Base-by-base conservation (phyloP, 495 filamentous ascomycete genomes). In the Hyaloscypha hepaticicola region DNA sequence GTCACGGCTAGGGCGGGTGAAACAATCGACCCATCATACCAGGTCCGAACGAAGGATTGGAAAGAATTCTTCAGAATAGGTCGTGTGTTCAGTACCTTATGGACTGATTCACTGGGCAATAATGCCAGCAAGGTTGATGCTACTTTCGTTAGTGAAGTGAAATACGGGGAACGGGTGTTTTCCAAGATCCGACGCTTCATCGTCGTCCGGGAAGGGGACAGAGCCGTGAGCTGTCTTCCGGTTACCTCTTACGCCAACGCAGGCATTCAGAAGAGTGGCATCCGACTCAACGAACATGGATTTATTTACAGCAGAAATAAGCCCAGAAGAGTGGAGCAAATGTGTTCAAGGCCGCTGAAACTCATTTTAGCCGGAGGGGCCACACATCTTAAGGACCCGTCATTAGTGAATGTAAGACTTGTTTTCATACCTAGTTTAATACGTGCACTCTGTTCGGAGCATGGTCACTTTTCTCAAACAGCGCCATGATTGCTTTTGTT, bases 171-270 rank as follows among this genome's bases (percentile, higher is more conserved):
- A 31, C 45, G 57, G 21, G 69, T 64, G 3, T 59, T 68, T 33
- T 56, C 66, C 24, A 66, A 66, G 33, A 66, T 71, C n/a, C 58
- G 69, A 55, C 51, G 69, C 7, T 71, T 71, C 50, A 59, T 71
- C 29, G 63, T 71, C 27, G 69, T 71, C 21, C 38, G 63, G 5
- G 48, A 64, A 28, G 58, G 59, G 4, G 38, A 63, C 24, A 38
- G 55, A 21, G 60, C 25, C 27, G 62, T 58, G 27, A 60, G 27
- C 4, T 71, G 69, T 29, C 56, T 71, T 5, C 66, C 66, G n/a
- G 60, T 71, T 21, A 64, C 61, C 0, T 60, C 66, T 1, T 69
- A 66, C 49, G 49, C 64, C 22, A 60, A 60, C 11, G 29, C 26
- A 29, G 60, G 63, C 4, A 41, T 27, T 28, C 58, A 21, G 53